Base-by-base conservation (phyloP, 2,329 filamentous ascomycete genomes). In the Annulohypoxylon truncatum region DNA sequence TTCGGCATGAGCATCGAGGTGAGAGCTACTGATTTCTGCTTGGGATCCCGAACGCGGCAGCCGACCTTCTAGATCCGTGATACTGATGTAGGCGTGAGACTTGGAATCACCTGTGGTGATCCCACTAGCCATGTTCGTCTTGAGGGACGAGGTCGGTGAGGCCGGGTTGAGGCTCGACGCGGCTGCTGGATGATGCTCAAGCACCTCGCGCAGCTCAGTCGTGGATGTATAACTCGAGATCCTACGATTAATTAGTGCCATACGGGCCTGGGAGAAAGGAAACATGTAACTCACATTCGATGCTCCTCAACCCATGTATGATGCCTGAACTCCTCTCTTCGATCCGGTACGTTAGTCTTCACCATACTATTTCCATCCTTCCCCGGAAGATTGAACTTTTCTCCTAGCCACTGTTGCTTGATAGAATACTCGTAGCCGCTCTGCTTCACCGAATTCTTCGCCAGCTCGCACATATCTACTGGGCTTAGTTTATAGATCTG, bases 401-500 rank as follows among this genome's bases (percentile, higher is more conserved):
- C 83, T 2, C 96, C 96, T 3, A 99, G 83, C 95, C 95, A 99
- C 78, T 94, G 89, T 75, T 94, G 89, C 80, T 99, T 99, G 74
- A 98, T 84, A 10, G 89, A 87, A 73, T 92, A 84, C 77, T 99
- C 96, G 75, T 97, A 99, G 5, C 96, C 96, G 77, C 93, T 97
- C 78, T 99, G 96, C 73, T 91, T 89, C 40, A 99, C 96, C 8
- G 93, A 97, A 77, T 98, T 95, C 80, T 97, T 97, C 22, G 96
- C 96, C 61, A 99, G 81, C 80, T 99, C 96, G 77, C 96, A 98
- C 96, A 99, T 99, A 75, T 99, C 96, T 3, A 98, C 94, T 0
- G 95, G 92, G 75, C 90, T 96, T 38, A 99, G 88, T 81, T 98
- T 98, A 82, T 98, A 99, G 64, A 99, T 99, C 80, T 99, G 96